Evolutionary conservation across 768 basidiomycete genomes (phyloP).

Genomic region (Neoboletus brunneissimus): DNA sequence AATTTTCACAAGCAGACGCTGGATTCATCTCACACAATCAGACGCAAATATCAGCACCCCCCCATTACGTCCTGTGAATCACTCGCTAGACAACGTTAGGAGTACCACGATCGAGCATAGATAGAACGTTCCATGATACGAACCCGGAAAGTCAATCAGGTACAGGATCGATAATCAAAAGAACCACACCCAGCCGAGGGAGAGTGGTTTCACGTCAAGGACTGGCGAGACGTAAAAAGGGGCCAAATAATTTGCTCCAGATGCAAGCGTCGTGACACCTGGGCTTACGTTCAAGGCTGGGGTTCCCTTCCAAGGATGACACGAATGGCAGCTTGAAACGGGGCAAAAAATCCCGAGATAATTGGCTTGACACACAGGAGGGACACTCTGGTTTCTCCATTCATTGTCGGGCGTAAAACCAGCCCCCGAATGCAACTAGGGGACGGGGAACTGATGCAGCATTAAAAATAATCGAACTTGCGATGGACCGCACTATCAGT

Average conservation of each 20-base stretch:
- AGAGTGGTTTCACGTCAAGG: background rate
- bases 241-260: background rate
- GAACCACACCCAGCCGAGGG: background rate
- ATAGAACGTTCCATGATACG: background rate
- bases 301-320: background rate
- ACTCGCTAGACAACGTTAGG: background rate
- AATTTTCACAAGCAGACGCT: constrained; percentile 10
- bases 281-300: background rate
- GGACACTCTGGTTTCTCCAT: background rate
- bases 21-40: constrained; percentile 20
- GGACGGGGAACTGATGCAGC: background rate
- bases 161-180: background rate
- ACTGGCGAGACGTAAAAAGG: background rate
- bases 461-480: background rate
- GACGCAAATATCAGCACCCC: constrained; percentile 10
- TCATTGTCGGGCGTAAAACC: background rate
- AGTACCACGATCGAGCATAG: background rate
- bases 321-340: background rate
- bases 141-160: background rate
- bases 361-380: too few species aligned
- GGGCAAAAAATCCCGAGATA: too few species aligned
- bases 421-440: background rate
- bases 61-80: background rate
- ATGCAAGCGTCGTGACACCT: background rate
- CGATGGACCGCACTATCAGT: background rate